phyloP scores from a whole-genome alignment of 139 green algal genomes.

The Haematococcus sp. region DNA sequence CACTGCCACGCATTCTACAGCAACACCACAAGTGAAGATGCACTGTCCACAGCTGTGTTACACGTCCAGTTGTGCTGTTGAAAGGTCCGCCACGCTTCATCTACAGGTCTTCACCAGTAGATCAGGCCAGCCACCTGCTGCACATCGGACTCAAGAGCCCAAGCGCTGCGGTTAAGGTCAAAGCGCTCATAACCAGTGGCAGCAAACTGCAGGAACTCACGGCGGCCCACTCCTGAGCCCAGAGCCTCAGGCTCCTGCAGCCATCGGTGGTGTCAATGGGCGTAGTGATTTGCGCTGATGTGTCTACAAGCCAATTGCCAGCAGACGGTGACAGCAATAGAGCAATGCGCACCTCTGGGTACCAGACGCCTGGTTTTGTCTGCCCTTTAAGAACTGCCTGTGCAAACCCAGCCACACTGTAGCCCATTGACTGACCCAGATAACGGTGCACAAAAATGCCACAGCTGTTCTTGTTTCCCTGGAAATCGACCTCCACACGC shows the following conservation, averaged over 20 bases:
- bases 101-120: conserved; percentile 41
- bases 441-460: conserved; percentile 82
- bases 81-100: no score
- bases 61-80: no score
- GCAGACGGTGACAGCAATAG: no score
- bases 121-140: conserved; percentile 60
- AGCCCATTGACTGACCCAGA: conserved; percentile 64
- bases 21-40: no score
- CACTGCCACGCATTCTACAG: no score
- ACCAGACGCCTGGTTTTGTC: conserved; percentile 92
- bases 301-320: no score
- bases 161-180: conserved; percentile 72
- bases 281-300: not conserved
- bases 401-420: conserved; percentile 57
- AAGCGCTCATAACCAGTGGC: conserved; percentile 59
- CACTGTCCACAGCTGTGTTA: no score
- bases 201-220: conserved; percentile 54
- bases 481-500: conserved; percentile 86
- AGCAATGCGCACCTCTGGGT: conserved; percentile 77
- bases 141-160: conserved; percentile 71
- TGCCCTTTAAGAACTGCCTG: conserved; percentile 71
- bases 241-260: conserved; percentile 21
- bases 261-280: not conserved
- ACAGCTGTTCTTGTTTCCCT: conserved; percentile 66
- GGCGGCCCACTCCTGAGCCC: conserved; percentile 22